Conservation (phyloP, 352 stramenopile genomes). For the Phytophthora podocarpi region DNA sequence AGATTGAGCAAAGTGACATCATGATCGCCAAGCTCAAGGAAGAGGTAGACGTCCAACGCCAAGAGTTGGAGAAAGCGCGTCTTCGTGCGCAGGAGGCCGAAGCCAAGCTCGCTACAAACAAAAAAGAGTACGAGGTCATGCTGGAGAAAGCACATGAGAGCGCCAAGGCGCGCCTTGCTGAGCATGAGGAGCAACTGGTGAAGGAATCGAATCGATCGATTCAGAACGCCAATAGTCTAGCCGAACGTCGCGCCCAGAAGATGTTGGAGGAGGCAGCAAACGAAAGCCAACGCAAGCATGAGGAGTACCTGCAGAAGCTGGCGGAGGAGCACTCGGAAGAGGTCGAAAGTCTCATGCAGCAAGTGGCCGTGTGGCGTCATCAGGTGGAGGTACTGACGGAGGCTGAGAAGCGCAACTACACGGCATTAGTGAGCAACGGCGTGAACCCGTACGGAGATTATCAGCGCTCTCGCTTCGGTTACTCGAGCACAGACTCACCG, state of each 20-base stretch:
- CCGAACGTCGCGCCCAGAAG: slow-evolving; percentile 60
- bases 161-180: slow-evolving; percentile 50
- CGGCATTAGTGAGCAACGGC: slow-evolving; percentile 61
- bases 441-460: slow-evolving; percentile 62
- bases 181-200: slow-evolving; percentile 72
- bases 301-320: slow-evolving; percentile 81
- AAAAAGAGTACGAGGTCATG: slow-evolving; percentile 49
- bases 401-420: slow-evolving; percentile 80
- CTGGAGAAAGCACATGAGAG: slow-evolving; percentile 54
- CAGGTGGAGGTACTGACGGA: slow-evolving; percentile 87
- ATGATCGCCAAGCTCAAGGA: slow-evolving; percentile 49
- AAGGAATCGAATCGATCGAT: slow-evolving; percentile 84
- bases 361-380: slow-evolving; percentile 83
- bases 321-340: slow-evolving; percentile 85
- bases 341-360: slow-evolving; percentile 80
- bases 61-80: slow-evolving; percentile 42
- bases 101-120: slow-evolving; percentile 32
- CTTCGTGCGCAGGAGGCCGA: slow-evolving; percentile 48
- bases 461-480: slow-evolving; percentile 59
- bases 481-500: slow-evolving; percentile 28
- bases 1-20: slow-evolving; percentile 44
- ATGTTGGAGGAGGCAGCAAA: slow-evolving; percentile 56
- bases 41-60: slow-evolving; percentile 38
- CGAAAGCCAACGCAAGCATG: slow-evolving; percentile 62
- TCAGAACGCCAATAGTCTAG: slow-evolving; percentile 58